Evolutionary conservation across 2,329 filamentous ascomycete species (phyloP).

Genomic region (Epicoccum sorghinum): DNA sequence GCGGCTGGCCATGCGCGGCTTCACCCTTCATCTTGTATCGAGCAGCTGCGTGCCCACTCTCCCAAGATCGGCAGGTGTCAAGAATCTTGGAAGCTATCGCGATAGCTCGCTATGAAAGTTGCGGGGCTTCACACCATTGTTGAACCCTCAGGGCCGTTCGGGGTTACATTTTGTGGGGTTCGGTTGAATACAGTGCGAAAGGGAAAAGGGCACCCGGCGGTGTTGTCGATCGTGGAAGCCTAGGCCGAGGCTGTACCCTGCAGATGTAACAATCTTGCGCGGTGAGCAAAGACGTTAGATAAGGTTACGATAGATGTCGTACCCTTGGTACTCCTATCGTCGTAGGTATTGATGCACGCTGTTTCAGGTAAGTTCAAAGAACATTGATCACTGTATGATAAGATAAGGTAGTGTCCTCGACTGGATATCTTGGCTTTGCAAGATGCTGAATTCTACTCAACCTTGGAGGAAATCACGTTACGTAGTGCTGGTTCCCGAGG

Average conservation of each 20-base stretch:
- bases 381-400: slow-evolving; percentile 8
- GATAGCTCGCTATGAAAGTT: slow-evolving; percentile 7
- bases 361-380: slow-evolving; percentile 1
- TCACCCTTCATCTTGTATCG: slow-evolving; percentile 7
- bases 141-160: slow-evolving; percentile 18
- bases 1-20: background rate
- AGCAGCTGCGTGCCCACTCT: background rate
- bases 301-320: slow-evolving; percentile 14
- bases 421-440: too few relatives aligned
- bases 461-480: too few relatives aligned
- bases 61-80: slow-evolving; percentile 4
- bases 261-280: background rate
- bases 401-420: slow-evolving; percentile 4
- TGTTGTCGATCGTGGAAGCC: slow-evolving; percentile 17
- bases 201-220: slow-evolving; percentile 13
- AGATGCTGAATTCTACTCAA: too few relatives aligned
- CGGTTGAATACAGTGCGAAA: slow-evolving; percentile 21
- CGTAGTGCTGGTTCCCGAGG: too few relatives aligned
- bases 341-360: background rate
- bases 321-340: background rate
- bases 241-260: slow-evolving; percentile 11
- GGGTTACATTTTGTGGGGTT: slow-evolving; percentile 22
- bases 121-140: slow-evolving; percentile 8
- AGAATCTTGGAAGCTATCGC: background rate
- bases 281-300: slow-evolving; percentile 1